Percentiles rank a stretch among this genome's conserved stretches.
phyloP scores from a whole-genome alignment of 495 filamentous ascomycete species.

The Neurospora pannonica region DNA sequence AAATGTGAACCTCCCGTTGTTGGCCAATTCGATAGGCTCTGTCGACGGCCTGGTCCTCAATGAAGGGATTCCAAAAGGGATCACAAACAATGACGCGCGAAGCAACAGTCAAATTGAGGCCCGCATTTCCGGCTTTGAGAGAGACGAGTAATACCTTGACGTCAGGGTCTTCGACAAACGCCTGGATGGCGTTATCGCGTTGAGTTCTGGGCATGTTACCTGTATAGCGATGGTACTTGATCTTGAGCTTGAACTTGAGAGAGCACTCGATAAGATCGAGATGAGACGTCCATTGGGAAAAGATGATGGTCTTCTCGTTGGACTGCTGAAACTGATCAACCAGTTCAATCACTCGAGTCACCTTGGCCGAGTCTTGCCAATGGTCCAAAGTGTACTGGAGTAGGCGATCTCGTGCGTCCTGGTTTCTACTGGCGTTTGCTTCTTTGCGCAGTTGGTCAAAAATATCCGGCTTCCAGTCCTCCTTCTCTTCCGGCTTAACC shows the following conservation, averaged over 20 bases:
- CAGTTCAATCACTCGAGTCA: constrained; percentile 64
- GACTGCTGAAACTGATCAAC: constrained; percentile 33
- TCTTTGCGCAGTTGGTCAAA: constrained; percentile 39
- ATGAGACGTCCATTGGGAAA: constrained; percentile 85
- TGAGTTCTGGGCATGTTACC: constrained; percentile 65
- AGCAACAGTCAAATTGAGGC: constrained; percentile 81
- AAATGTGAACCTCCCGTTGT: constrained; percentile 60
- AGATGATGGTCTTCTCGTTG: constrained; percentile 80
- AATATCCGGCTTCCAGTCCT: constrained; percentile 3
- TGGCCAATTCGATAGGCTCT: constrained; percentile 90
- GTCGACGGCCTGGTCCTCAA: constrained; percentile 92
- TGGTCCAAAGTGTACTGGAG: constrained; percentile 60
- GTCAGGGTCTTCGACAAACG: constrained; percentile 57
- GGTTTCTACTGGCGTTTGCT: constrained; percentile 39
- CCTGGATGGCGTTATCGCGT: constrained; percentile 61
- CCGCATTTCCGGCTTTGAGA: constrained; percentile 83
- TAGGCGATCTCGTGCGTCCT: constrained; percentile 48
- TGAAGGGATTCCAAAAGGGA: constrained; percentile 94
- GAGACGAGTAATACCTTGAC: constrained; percentile 79
- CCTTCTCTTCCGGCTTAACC: constrained; percentile 10
- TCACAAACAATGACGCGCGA: constrained; percentile 86
- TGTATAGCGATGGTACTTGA: constrained; percentile 68
- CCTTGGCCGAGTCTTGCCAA: constrained; percentile 70
- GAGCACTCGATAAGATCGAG: constrained; percentile 92
- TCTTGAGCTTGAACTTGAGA: constrained; percentile 49